Base-by-base conservation (phyloP, 2,329 filamentous ascomycete species). In the Dryadomyces sulphureus region DNA sequence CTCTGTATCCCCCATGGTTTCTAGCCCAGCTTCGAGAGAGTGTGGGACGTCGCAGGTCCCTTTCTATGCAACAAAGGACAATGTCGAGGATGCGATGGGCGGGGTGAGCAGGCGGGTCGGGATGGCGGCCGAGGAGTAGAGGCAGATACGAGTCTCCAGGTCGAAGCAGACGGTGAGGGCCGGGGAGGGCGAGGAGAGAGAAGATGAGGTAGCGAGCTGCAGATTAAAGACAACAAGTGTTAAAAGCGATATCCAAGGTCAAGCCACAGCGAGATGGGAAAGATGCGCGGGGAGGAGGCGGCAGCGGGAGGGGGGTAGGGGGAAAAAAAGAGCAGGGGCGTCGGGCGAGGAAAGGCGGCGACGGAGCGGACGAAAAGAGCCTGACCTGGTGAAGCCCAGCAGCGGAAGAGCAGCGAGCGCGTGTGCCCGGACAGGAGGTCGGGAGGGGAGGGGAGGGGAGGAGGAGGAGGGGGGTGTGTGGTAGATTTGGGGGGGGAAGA, bases 1-100 rank as follows among this genome's bases (percentile, higher is more conserved):
- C 72, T 94, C 88, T 72, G 82, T 84, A 78, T 95, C 89, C 73
- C 92, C 89, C 89, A 96, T 95, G 82, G 90, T 69, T 62, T 52
- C 52, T 50, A 50, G 48, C 46, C 48, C 47, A 22, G 36, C 27
- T 32, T 32, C 27, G 27, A 32, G 27, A 32, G 27, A 32, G 27
- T 7, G 27, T 32, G 27, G 27, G 27, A 32, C 27, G 41, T 35
- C 30, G 46, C 45, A 25, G 45, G 32, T 24, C 43, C 43, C 48
- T 48, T 40, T 42, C 42, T 44, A n/a, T 41, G 19, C 42, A 30
- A 30, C 34, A 30, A 32, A 30, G 25, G 6, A 14, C 19, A 25
- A 20, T 32, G 27, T 32, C 27, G 27, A 32, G 27, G 27, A 12
- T 14, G 27, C 27, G 27, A 32, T 14, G 5, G 4, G 27, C 9